Evolutionary conservation across 352 stramenopile genomes (phyloP).

Genomic region (Phytophthora podocarpi): DNA sequence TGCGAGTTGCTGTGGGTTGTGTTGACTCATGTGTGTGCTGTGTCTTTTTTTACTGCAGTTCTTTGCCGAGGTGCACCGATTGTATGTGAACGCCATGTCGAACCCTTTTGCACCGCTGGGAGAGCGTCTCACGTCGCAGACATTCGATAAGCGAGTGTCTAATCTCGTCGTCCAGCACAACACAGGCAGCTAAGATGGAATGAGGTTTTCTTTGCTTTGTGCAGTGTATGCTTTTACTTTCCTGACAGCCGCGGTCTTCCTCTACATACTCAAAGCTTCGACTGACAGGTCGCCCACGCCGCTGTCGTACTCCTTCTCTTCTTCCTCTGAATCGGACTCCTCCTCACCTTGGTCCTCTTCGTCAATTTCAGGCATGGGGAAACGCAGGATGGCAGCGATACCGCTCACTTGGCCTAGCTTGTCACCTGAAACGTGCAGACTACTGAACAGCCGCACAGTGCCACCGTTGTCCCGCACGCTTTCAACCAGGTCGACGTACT

Average conservation of each 20-base stretch:
- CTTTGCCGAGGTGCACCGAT: slow-evolving; percentile 80
- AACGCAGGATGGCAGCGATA: slow-evolving; percentile 95
- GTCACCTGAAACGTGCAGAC: slow-evolving; percentile 94
- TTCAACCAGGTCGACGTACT: slow-evolving; percentile 96
- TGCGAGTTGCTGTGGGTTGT: neutral
- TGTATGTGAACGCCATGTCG: slow-evolving; percentile 89
- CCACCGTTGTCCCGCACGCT: slow-evolving; percentile 92
- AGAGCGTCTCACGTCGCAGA: slow-evolving; percentile 79
- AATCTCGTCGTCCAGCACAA: slow-evolving; percentile 83
- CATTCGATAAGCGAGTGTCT: slow-evolving; percentile 82
- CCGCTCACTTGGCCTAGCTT: slow-evolving; percentile 95
- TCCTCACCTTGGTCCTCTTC: slow-evolving; percentile 88
- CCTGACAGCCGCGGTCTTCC: neutral
- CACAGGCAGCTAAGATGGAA: slow-evolving; percentile 32
- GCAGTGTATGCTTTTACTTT: slow-evolving; percentile 13
- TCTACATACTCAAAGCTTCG: slow-evolving; percentile 66
- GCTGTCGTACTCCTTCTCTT: slow-evolving; percentile 46
- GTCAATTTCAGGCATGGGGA: slow-evolving; percentile 96
- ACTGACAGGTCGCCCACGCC: slow-evolving; percentile 72
- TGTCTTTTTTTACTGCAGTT: slow-evolving; percentile 50
- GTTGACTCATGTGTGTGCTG: slow-evolving; percentile 5
- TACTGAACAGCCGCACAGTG: slow-evolving; percentile 94
- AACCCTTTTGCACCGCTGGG: slow-evolving; percentile 86
- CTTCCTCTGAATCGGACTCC: slow-evolving; percentile 48
- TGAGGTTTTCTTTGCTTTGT: slow-evolving; percentile 7